Conservation (phyloP, 768 basidiomycete species). For the Ephemerocybe angulata region DNA sequence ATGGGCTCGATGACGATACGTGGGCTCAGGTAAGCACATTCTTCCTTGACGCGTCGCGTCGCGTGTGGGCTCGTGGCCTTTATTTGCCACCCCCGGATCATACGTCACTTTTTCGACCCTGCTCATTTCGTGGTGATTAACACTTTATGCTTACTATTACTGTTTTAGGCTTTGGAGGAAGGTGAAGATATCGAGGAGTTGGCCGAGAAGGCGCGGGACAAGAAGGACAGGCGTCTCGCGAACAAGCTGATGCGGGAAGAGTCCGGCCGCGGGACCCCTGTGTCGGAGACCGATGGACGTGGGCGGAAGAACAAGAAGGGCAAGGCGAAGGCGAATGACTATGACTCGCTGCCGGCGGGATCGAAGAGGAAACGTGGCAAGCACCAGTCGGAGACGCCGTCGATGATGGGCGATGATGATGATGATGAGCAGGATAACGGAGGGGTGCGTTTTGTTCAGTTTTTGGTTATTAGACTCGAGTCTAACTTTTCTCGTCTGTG, state of each 20-base stretch:
- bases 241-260: slow-evolving; percentile 63
- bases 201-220: slow-evolving; percentile 59
- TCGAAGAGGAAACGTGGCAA: slow-evolving; percentile 81
- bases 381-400: slow-evolving; percentile 74
- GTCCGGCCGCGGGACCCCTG: slow-evolving; percentile 63
- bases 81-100: not conserved
- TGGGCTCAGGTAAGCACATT: slow-evolving; percentile 69
- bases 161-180: slow-evolving; percentile 64
- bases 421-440: slow-evolving; percentile 72
- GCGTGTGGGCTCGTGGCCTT: too few species aligned
- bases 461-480: not conserved
- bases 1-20: slow-evolving; percentile 90
- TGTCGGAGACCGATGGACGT: slow-evolving; percentile 52
- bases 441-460: slow-evolving; percentile 21
- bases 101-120: not conserved
- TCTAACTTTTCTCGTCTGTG: slow-evolving; percentile 5
- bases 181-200: slow-evolving; percentile 78
- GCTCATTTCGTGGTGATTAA: too few species aligned
- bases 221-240: slow-evolving; percentile 57
- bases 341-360: slow-evolving; percentile 42
- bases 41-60: not conserved
- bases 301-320: slow-evolving; percentile 64
- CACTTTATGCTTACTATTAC: not conserved
- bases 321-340: slow-evolving; percentile 58
- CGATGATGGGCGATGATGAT: slow-evolving; percentile 68